phyloP scores from a whole-genome alignment of 495 filamentous ascomycete species.

The Immersiella caudata region DNA sequence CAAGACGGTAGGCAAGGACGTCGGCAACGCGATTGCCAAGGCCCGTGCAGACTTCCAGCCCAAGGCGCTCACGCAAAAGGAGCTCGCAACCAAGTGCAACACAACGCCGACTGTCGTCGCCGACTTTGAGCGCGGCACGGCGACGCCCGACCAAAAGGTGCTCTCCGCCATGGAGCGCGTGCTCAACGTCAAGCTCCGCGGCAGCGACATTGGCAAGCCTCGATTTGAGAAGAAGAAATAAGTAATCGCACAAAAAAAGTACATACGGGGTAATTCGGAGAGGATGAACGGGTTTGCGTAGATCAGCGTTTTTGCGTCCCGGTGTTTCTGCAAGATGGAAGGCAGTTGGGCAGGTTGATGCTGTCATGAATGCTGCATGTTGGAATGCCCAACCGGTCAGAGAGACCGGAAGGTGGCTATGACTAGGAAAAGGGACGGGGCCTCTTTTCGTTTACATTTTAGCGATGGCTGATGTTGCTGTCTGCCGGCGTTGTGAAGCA shows the following conservation, averaged over 20 bases:
- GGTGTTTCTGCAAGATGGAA: background rate
- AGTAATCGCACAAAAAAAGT: background rate
- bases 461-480: background rate
- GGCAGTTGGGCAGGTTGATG: background rate
- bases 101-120: slow-evolving; percentile 77
- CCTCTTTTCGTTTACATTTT: background rate
- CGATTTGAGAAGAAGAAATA: slow-evolving; percentile 67
- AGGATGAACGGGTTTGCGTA: background rate
- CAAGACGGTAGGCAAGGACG: slow-evolving; percentile 78
- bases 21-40: slow-evolving; percentile 80
- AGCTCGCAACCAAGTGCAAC: slow-evolving; percentile 93
- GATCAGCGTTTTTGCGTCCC: background rate
- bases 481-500: background rate
- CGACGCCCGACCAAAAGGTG: slow-evolving; percentile 82
- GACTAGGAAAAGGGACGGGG: background rate
- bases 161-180: slow-evolving; percentile 78
- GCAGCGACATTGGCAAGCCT: slow-evolving; percentile 73
- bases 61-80: slow-evolving; percentile 91
- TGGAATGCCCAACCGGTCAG: background rate
- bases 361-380: background rate
- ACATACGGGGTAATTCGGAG: background rate
- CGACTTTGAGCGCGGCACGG: slow-evolving; percentile 82
- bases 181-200: slow-evolving; percentile 82
- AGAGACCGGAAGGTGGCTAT: background rate
- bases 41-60: slow-evolving; percentile 70